A percentile compares a stretch with the other conserved stretches of the same genome.
Conservation (phyloP, 2,329 filamentous ascomycete genomes). For the Pseudonectria foliicola region DNA sequence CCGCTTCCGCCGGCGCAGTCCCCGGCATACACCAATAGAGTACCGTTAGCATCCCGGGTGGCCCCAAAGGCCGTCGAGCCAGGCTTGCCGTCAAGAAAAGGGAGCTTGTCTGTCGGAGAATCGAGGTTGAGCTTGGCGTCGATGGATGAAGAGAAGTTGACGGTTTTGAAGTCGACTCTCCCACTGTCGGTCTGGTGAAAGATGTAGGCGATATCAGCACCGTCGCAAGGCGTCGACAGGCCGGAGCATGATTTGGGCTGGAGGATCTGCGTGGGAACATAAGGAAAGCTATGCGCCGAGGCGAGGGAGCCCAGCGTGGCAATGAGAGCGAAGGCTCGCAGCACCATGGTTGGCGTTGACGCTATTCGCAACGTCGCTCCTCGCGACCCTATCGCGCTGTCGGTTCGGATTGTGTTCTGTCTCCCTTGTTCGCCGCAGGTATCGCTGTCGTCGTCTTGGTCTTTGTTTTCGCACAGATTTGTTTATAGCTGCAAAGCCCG, state of each 20-base stretch:
- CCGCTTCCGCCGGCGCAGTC: constrained; percentile 54
- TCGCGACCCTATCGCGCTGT: too few species aligned
- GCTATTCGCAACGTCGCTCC: not conserved
- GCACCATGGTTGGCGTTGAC: not conserved
- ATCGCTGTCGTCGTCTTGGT: too few species aligned
- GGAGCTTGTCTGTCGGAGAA: constrained; percentile 50
- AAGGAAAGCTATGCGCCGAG: constrained; percentile 53
- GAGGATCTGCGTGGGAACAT: constrained; percentile 69
- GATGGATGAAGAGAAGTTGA: constrained; percentile 58
- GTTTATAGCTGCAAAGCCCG: too few species aligned
- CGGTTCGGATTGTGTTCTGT: not conserved
- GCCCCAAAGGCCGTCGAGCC: constrained; percentile 57
- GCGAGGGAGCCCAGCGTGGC: constrained; percentile 5
- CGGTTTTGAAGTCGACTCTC: constrained; percentile 48
- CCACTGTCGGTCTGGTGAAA: constrained; percentile 48
- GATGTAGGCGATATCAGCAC: constrained; percentile 56
- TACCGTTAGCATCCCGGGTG: constrained; percentile 58
- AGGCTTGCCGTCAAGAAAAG: constrained; percentile 49
- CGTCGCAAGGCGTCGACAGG: constrained; percentile 28
- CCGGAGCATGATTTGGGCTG: constrained; percentile 41
- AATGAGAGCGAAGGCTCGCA: too few species aligned
- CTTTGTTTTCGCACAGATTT: too few species aligned
- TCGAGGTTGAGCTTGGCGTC: constrained; percentile 38
- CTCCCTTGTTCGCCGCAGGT: too few species aligned
- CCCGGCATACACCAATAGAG: constrained; percentile 67